Evolutionary conservation across 805 yeast genomes (phyloP).

Genomic region (Schwanniomyces polymorphus): DNA sequence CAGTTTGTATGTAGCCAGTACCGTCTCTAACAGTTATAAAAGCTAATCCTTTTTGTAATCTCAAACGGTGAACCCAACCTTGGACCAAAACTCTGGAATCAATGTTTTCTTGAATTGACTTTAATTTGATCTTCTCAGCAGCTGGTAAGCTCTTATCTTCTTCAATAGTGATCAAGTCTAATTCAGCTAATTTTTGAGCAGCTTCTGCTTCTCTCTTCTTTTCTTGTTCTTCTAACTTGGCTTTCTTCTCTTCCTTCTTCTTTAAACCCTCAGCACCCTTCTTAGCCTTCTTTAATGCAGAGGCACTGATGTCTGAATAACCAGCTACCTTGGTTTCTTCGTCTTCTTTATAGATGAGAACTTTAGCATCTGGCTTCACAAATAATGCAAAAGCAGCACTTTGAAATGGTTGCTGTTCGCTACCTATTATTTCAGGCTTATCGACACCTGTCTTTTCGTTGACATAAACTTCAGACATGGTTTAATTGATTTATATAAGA

Average conservation of each 20-base stretch:
- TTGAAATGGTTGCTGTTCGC: slow-evolving; percentile 70
- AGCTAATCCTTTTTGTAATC: slow-evolving; percentile 88
- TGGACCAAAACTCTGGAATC: slow-evolving; percentile 73
- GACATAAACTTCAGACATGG: slow-evolving; percentile 56
- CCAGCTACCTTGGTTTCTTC: slow-evolving; percentile 53
- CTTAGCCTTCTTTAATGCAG: slow-evolving; percentile 93
- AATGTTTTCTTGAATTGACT: slow-evolving; percentile 50
- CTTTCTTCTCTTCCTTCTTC: slow-evolving; percentile 73
- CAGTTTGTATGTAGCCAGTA: slow-evolving; percentile 84
- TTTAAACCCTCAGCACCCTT: slow-evolving; percentile 91
- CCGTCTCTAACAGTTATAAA: slow-evolving; percentile 96
- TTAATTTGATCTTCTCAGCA: slow-evolving; percentile 69
- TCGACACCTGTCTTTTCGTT: slow-evolving; percentile 76
- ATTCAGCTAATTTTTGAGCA: slow-evolving; percentile 72
- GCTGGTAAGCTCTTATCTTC: slow-evolving; percentile 74
- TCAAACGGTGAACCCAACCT: slow-evolving; percentile 97
- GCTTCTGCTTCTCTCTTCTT: slow-evolving; percentile 59
- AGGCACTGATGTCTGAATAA: slow-evolving; percentile 78
- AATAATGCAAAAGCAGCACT: slow-evolving; percentile 82
- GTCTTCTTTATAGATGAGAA: slow-evolving; percentile 59
- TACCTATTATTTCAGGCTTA: slow-evolving; percentile 55
- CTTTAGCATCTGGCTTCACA: slow-evolving; percentile 50
- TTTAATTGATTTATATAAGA: background rate
- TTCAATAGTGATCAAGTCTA: slow-evolving; percentile 66
- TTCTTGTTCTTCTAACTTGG: slow-evolving; percentile 58